Evolutionary conservation across 1,284 basidiomycete genomes (phyloP), one percentile per base, ranked within the genome.

Genomic region (Cystobasidium sp.): DNA sequence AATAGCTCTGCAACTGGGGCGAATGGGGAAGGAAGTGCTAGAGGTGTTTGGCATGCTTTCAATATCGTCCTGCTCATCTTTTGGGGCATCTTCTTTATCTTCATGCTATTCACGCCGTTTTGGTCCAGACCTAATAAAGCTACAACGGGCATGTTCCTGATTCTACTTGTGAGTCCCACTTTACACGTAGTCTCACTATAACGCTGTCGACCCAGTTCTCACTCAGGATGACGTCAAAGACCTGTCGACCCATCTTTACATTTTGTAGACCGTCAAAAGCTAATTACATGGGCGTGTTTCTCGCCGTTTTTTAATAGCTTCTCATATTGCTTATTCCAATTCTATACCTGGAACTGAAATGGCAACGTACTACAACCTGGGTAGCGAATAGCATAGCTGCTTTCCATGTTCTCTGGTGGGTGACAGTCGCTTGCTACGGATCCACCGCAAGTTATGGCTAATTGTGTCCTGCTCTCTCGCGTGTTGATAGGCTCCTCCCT

Each of bases 371-470:
- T n/a, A 31, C 62, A 31, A 41, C n/a, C 10, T 73, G 70, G 70
- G 52, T 62, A 59, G 47, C 44, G 14, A 62, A 49, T 20, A 73
- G 62, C 52, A 41, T 55, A 20, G 44, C 49, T 46, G 70, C 70
- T 16, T 73, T 73, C 53, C 62, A 73, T 39, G 55, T 66, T 53
- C 70, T 73, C 16, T 73, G 70, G 70, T 73, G 9, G 47, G 62
- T 63, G 9, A 14, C 3, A 62, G 1, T 10, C 31, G 5, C 14
- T 18, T 24, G 18, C 4, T 61, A 31, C 58, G 14, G 41, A 39
- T 16, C 31, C 2, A 6, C 3, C 24, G 62, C 46, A 49, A 14
- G 6, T 49, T 6, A 12, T 49, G 14, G 14, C 9, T 46, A 2
- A 46, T 20, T 44, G 2, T 1, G 7, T 31, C 14, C n/a, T n/a